phyloP scores from a whole-genome alignment of 179 eudicot genomes.

The Silene coronaria region DNA sequence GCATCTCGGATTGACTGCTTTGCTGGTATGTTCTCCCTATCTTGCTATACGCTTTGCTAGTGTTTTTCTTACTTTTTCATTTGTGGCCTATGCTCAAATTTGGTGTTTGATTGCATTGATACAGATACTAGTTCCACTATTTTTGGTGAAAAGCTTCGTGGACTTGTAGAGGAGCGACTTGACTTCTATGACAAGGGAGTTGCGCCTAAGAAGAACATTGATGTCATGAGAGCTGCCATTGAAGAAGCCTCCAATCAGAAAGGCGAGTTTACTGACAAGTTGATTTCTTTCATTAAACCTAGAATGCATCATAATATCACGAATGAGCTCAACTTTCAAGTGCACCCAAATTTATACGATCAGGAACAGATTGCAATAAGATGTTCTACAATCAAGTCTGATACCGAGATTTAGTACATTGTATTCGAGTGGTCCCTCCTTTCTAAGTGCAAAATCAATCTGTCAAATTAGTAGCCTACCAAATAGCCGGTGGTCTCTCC shows the following conservation, averaged over 20 bases:
- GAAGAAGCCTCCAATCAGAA: constrained; percentile 37
- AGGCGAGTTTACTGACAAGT: constrained; percentile 31
- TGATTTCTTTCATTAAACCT: not conserved
- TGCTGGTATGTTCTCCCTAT: constrained; percentile 40
- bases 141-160: constrained; percentile 86
- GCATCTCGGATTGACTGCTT: constrained; percentile 95
- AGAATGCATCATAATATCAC: not conserved
- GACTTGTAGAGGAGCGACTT: constrained; percentile 91
- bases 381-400: too few species aligned
- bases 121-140: constrained; percentile 62
- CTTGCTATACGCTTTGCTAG: not conserved
- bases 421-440: not conserved
- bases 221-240: constrained; percentile 80
- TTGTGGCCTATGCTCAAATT: not conserved
- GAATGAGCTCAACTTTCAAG: too few species aligned
- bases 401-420: not conserved
- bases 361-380: too few species aligned
- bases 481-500: too few species aligned
- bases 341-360: too few species aligned
- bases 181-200: constrained; percentile 96
- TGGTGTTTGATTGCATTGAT: constrained; percentile 3
- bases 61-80: not conserved
- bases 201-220: constrained; percentile 87
- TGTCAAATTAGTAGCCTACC: too few species aligned
- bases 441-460: not conserved